Base-by-base conservation (phyloP, 768 basidiomycete genomes). In the Hygrophorus russula region DNA sequence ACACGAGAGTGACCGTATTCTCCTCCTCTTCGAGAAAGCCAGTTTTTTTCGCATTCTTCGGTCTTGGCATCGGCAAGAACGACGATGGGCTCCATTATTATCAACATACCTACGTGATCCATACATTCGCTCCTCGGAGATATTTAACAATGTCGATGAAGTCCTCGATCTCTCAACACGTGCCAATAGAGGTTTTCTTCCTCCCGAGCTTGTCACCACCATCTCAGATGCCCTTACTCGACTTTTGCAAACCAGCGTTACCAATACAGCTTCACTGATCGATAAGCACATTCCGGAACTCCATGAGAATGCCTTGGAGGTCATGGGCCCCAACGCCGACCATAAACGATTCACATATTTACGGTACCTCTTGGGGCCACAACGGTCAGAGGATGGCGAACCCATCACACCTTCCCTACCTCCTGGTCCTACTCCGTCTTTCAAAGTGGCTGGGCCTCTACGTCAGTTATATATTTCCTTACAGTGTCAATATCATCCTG, bases 41-140 rank as follows among this genome's bases (percentile, higher is more conserved):
- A 82, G 88, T 0, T 99, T 99, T 65, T 93, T 80, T 59, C 78
- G 92, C 31, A 93, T 99, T 47, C 67, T 99, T 18, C 80, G 91
- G 33, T 69, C 74, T 7, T 82, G 86, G 71, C 79, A 89, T 62
- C 70, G 75, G 13, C 78, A 80, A 39, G 86, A 93, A 37, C 70
- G 63, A 17, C 69, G 74, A 47, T 98, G 91, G 92, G 69, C 73
- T 2, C 68, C 73, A 12, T 67, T 97, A 29, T 61, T 94, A 19
- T 65, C 70, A 38, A 82, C 87, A 2, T 85, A 81, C 55, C 58
- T 98, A 33, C 70, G 76, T 14, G 93, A 97, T 59, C 69, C 77
- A 2, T 75, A 79, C 36, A 59, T 86, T 36, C 68, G 64, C 7
- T 54, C 70, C 3, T 55, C 68, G 2, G 82, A 84, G 18, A 51